These are phyloP conservation scores for Fusarium mundagurra DNA, from an alignment of 2,329 filamentous ascomycete genomes.

Conservation along the genomic window DNA sequence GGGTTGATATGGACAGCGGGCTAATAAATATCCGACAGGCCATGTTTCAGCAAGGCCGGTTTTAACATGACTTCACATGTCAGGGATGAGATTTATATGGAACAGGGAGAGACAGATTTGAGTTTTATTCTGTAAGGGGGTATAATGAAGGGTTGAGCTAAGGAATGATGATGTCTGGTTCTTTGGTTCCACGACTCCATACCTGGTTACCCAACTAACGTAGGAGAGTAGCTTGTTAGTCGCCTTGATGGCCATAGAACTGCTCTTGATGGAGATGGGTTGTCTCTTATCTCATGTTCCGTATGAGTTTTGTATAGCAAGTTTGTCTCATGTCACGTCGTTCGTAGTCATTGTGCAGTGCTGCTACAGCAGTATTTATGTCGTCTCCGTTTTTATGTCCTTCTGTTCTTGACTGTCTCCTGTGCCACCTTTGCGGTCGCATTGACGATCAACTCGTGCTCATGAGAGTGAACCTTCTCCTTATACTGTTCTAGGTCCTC, in stretches of 20 bases:
- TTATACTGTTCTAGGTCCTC: constrained; percentile 74
- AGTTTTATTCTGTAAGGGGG: not conserved
- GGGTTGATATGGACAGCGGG: constrained; percentile 20
- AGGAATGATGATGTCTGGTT: not conserved
- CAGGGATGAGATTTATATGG: not conserved
- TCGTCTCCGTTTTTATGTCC: not conserved
- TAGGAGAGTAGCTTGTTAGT: not conserved
- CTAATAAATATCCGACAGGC: constrained; percentile 19
- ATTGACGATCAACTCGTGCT: constrained; percentile 83
- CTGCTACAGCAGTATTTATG: not conserved
- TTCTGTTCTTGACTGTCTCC: constrained; percentile 48
- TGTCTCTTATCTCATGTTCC: not conserved
- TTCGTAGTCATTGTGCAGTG: not conserved
- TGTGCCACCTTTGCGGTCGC: constrained; percentile 66
- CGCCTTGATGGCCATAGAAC: not conserved
- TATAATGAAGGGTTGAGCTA: not conserved
- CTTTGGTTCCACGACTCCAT: not conserved
- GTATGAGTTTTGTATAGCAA: not conserved
- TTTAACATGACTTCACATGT: not conserved
- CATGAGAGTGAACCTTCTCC: constrained; percentile 76
- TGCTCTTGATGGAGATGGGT: not conserved
- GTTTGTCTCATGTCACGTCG: not conserved
- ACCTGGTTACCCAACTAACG: not conserved
- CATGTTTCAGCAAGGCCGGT: constrained; percentile 13
- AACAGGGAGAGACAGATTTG: not conserved